These are phyloP conservation scores for Epichloe typhina DNA, from an alignment of 2,329 filamentous ascomycete genomes.

Conservation along the genomic window DNA sequence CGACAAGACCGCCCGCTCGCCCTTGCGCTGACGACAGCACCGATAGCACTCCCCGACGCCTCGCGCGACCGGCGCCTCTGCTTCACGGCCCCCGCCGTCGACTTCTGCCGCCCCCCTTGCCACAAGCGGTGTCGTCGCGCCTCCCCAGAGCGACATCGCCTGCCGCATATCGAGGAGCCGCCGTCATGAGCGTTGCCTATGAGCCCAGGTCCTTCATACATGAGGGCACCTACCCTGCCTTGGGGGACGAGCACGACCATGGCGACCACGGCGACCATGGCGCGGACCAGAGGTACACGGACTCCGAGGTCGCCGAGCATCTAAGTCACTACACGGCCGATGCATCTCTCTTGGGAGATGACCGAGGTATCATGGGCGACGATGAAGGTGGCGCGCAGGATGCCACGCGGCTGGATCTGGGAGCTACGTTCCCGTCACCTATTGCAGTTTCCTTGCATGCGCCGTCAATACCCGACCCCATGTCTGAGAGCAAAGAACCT, in stretches of 20 bases:
- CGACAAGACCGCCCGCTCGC: neutral
- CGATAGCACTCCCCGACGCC: neutral
- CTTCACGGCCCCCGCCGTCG: constrained; percentile 2
- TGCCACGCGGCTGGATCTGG: constrained; percentile 25
- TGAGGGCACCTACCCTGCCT: constrained; percentile 33
- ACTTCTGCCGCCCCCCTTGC: constrained; percentile 5
- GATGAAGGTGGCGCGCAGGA: constrained; percentile 27
- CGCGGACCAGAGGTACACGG: constrained; percentile 27
- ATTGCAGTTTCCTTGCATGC: constrained; percentile 19
- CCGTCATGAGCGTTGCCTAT: constrained; percentile 38
- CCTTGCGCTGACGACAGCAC: neutral
- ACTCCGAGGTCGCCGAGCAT: constrained; percentile 29
- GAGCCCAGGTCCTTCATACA: constrained; percentile 36
- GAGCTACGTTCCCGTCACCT: constrained; percentile 21
- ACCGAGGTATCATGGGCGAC: constrained; percentile 21
- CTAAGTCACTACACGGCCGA: constrained; percentile 31
- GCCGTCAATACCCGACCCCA: constrained; percentile 18
- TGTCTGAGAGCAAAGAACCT: constrained; percentile 22
- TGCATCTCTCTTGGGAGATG: constrained; percentile 10
- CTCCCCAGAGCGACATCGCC: constrained; percentile 6
- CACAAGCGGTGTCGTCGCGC: constrained; percentile 5
- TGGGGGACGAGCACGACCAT: constrained; percentile 30
- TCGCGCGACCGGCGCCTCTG: constrained; percentile 6
- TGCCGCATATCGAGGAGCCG: constrained; percentile 9
- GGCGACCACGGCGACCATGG: constrained; percentile 22